Percentiles rank a stretch among this genome's conserved stretches.
phyloP scores from a whole-genome alignment of 345 rosid genomes.

The Lepidium aucheri region DNA sequence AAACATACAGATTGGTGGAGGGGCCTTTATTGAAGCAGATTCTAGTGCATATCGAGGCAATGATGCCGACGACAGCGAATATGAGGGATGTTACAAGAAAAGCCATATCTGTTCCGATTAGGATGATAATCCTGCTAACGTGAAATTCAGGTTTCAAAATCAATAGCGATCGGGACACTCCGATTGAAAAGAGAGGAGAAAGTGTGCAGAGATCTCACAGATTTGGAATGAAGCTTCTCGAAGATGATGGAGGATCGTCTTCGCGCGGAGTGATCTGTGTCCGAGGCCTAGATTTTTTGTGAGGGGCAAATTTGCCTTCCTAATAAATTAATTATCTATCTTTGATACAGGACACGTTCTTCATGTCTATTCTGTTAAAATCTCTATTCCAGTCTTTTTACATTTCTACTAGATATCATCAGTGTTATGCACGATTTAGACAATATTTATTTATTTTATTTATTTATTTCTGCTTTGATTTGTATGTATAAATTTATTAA shows the following conservation, averaged over 20 bases:
- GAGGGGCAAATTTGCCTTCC: conserved; percentile 4
- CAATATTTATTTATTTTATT: no score
- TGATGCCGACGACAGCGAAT: conserved; percentile 69
- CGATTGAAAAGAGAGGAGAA: background rate
- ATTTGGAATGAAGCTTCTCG: background rate
- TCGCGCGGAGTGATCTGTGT: conserved; percentile 1
- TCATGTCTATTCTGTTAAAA: background rate
- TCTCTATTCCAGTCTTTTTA: background rate
- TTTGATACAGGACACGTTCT: background rate
- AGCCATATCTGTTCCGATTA: conserved; percentile 51
- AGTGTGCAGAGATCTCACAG: background rate
- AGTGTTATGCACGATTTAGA: no score
- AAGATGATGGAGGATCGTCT: conserved; percentile 3
- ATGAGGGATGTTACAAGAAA: conserved; percentile 75
- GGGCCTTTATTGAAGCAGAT: conserved; percentile 94
- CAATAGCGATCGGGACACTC: background rate
- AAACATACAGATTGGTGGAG: conserved; percentile 73
- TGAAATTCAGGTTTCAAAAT: background rate
- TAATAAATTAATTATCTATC: background rate
- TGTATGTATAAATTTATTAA: no score
- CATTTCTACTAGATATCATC: no score
- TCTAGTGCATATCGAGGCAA: conserved; percentile 70
- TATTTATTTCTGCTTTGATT: no score
- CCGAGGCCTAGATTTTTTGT: background rate
- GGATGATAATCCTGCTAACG: conserved; percentile 1